A percentile compares a stretch with the other conserved stretches of the same genome.
phyloP scores from a whole-genome alignment of 2,329 filamentous ascomycete genomes.

The Bertia moriformis region DNA sequence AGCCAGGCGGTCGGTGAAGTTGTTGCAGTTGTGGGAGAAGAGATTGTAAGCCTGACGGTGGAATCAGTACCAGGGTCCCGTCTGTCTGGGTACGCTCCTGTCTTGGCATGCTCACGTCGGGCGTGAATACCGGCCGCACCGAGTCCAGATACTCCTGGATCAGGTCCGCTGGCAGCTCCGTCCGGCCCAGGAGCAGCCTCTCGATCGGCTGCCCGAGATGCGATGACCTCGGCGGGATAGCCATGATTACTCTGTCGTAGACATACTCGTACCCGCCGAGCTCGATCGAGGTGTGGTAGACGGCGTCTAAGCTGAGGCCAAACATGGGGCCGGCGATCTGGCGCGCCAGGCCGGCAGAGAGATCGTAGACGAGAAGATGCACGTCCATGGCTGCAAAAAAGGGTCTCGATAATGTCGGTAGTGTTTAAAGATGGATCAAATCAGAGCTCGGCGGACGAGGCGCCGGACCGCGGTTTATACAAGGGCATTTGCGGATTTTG shows the following conservation, averaged over 20 bases:
- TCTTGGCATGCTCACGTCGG: slow-evolving; percentile 37
- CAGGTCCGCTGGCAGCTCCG: slow-evolving; percentile 64
- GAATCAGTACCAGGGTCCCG: too few species aligned
- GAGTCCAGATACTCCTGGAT: slow-evolving; percentile 81
- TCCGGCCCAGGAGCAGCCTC: slow-evolving; percentile 58
- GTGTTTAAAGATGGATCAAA: too few species aligned
- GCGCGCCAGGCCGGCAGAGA: slow-evolving; percentile 46
- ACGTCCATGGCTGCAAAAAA: slow-evolving; percentile 60
- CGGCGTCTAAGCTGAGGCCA: slow-evolving; percentile 54
- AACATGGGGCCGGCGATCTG: slow-evolving; percentile 37
- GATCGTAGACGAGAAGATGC: slow-evolving; percentile 64
- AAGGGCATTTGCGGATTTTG: too few species aligned
- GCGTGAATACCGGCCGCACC: slow-evolving; percentile 66
- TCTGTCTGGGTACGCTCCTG: background rate
- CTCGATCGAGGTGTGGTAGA: slow-evolving; percentile 89
- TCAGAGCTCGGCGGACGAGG: too few species aligned
- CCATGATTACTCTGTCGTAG: slow-evolving; percentile 77
- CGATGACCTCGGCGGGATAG: slow-evolving; percentile 65
- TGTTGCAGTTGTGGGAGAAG: slow-evolving; percentile 90
- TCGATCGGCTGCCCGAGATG: slow-evolving; percentile 79
- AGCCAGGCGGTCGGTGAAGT: slow-evolving; percentile 84
- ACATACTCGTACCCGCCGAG: slow-evolving; percentile 76
- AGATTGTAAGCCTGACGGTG: slow-evolving; percentile 63
- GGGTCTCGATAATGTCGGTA: too few species aligned
- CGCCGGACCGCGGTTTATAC: too few species aligned